Evolutionary conservation across 106 monocot genomes (phyloP), one percentile per base, ranked within the genome.

Genomic region (Acanthochlamys bracteata): DNA sequence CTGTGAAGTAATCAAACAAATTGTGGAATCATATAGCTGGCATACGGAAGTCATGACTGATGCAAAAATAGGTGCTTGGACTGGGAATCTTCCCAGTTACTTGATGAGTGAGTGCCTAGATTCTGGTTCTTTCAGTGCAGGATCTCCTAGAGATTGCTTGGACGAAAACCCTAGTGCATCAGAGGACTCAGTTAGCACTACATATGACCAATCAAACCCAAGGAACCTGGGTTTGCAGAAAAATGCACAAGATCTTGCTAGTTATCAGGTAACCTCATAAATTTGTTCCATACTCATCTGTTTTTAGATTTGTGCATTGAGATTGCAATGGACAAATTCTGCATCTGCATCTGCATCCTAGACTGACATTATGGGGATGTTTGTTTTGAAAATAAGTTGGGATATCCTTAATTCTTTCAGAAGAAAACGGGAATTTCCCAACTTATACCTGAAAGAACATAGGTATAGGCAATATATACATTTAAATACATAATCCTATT

Each of bases 191-290:
- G 57, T 66, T 71, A 40, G 15, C 16, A 57, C n/a, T 52, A 47
- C 3, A 57, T 45, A 41, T 27, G 45, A 60, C 26, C 66, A 66
- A 64, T 53, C 27, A 25, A 76, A 39, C 42, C 55, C 57, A 39
- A 60, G 59, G 17, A 52, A 66, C 24, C 16, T 43, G 11, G 78
- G 53, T 40, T 24, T 60, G 55, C 76, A 68, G 22, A 52, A 41
- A 53, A 70, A 16, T 57, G 39, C 68, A 58, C 84, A 84, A 53
- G 82, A 91, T 69, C 77, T 96, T 79, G 91, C 87, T 70, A 91
- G 83, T 73, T 96, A 88, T 80, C 86, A 88, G 96, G 96, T 91
- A 73, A 11, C 49, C 7, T 43, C 13, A 43, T n/a, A n/a, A n/a
- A n/a, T n/a, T n/a, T n/a, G n/a, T n/a, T 43, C 13, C 43, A 43